Conservation (phyloP, 176 grass and related monocot species). For the Hordeum vulgare region DNA sequence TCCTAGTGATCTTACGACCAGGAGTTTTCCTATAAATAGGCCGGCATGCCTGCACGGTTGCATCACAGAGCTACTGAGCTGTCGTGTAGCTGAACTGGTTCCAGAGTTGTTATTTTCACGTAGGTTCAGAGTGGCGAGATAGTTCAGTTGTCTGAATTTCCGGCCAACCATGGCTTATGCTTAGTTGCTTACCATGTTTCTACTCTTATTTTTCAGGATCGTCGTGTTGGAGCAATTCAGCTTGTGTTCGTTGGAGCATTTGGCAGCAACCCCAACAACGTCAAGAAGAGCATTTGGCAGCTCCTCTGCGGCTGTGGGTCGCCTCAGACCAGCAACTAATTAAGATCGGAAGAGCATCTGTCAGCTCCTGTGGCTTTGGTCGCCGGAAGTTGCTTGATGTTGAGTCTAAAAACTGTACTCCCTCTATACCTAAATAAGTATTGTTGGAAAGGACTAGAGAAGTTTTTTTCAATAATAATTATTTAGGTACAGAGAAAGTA, state of each 20-base stretch:
- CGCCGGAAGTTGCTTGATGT: neutral
- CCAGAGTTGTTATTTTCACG: neutral
- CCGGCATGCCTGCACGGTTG: too few species aligned
- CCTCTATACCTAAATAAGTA: too few species aligned
- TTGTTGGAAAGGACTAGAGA: too few species aligned
- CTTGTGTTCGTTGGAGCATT: too few species aligned
- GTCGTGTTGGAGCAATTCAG: neutral
- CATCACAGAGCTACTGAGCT: neutral
- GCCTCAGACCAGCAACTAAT: neutral
- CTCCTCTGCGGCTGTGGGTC: slow-evolving; percentile 21
- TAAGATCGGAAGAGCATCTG: slow-evolving; percentile 22
- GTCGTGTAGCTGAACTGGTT: neutral
- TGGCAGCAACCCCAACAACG: slow-evolving; percentile 18
- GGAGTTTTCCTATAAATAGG: slow-evolving; percentile 17
- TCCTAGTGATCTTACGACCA: neutral
- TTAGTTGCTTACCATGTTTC: neutral
- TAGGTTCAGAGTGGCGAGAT: neutral
- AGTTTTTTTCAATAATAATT: too few species aligned
- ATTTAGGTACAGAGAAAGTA: too few species aligned
- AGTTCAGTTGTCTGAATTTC: neutral
- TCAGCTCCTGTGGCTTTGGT: neutral
- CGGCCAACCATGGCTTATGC: neutral
- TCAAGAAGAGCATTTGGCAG: slow-evolving; percentile 48
- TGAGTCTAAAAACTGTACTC: neutral
- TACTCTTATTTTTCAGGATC: neutral